Evolutionary conservation across 768 basidiomycete genomes (phyloP).

Genomic region (Podaxis sp.): DNA sequence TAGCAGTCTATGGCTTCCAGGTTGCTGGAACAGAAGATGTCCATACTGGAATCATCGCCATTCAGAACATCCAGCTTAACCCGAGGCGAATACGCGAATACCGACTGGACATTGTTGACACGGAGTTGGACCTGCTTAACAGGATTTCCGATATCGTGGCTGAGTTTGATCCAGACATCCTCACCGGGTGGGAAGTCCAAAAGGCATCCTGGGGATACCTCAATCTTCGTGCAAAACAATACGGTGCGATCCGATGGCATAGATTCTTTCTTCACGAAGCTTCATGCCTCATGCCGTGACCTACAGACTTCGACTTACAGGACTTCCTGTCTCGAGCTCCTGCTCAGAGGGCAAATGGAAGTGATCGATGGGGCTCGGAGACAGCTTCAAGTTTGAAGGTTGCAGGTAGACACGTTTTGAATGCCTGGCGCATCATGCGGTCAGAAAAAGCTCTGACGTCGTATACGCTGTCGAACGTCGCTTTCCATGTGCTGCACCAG

Average conservation of each 20-base stretch:
- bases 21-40: slow-evolving; percentile 33
- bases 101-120: slow-evolving; percentile 48
- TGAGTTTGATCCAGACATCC: slow-evolving; percentile 84
- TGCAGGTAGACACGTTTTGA: slow-evolving; percentile 85
- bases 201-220: slow-evolving; percentile 89
- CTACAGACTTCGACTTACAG: slow-evolving; percentile 64
- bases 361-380: slow-evolving; percentile 65
- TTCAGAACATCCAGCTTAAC: slow-evolving; percentile 36
- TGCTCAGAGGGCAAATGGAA: slow-evolving; percentile 30
- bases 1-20: slow-evolving; percentile 74
- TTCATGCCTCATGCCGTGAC: background rate
- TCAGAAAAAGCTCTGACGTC: slow-evolving; percentile 71
- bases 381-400: slow-evolving; percentile 83
- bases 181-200: slow-evolving; percentile 93
- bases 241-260: slow-evolving; percentile 38
- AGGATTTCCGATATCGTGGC: slow-evolving; percentile 65
- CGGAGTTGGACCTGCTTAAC: slow-evolving; percentile 82
- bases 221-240: slow-evolving; percentile 52
- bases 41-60: slow-evolving; percentile 50
- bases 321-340: slow-evolving; percentile 78
- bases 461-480: slow-evolving; percentile 90
- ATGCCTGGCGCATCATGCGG: slow-evolving; percentile 90
- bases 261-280: background rate
- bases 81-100: slow-evolving; percentile 37
- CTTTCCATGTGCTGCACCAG: slow-evolving; percentile 70